Percentiles rank a stretch among this genome's conserved stretches.
These are phyloP conservation scores for Barnettozyma sucrosica DNA, from an alignment of 805 yeast genomes.

Conservation along the genomic window DNA sequence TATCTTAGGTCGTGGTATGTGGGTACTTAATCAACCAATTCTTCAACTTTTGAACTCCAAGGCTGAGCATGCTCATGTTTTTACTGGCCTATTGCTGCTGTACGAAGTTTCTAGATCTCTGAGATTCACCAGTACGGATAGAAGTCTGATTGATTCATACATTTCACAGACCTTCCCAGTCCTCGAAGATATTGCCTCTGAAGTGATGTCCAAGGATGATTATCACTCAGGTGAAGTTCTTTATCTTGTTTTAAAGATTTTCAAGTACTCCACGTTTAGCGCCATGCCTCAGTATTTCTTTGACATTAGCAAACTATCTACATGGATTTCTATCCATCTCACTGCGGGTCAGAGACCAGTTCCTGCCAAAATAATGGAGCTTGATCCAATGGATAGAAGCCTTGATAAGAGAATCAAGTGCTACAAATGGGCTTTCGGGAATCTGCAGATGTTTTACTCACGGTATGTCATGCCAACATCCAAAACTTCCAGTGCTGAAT, in stretches of 20 bases:
- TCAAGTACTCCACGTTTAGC: constrained; percentile 55
- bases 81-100: constrained; percentile 52
- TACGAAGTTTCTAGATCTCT: constrained; percentile 50
- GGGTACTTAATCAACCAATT: constrained; percentile 28
- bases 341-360: constrained; percentile 48
- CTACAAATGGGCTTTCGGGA: constrained; percentile 87
- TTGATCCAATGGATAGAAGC: constrained; percentile 43
- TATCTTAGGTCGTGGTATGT: constrained; percentile 41
- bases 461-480: constrained; percentile 39
- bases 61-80: constrained; percentile 32
- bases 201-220: constrained; percentile 26
- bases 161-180: constrained; percentile 49
- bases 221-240: constrained; percentile 41
- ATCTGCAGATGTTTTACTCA: constrained; percentile 61
- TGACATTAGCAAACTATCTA: constrained; percentile 32
- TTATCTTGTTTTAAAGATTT: constrained; percentile 58
- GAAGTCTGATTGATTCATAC: constrained; percentile 43
- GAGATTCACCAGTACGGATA: constrained; percentile 49
- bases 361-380: constrained; percentile 44
- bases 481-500: constrained; percentile 40
- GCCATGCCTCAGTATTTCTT: constrained; percentile 51
- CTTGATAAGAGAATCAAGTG: constrained; percentile 54
- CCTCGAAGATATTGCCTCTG: constrained; percentile 46
- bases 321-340: constrained; percentile 68
- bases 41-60: constrained; percentile 32